These are phyloP conservation scores for Rubia peregrina DNA, from an alignment of 305 asterid genomes.

Conservation along the genomic window DNA sequence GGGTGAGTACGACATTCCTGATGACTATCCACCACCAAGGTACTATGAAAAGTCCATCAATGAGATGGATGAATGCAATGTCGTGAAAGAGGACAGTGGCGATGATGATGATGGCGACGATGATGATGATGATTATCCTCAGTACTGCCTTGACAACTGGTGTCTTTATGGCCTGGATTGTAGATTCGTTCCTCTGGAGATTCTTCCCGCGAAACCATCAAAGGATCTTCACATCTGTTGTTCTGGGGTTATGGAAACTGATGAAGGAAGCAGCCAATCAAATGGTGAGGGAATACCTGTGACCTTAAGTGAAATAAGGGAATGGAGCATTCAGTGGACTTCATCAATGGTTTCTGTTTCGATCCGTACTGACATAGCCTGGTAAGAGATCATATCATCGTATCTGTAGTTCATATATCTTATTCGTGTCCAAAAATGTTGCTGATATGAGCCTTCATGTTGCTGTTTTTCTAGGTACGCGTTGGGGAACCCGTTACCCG, in stretches of 20 bases:
- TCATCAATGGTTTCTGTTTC: constrained; percentile 7
- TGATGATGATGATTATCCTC: constrained; percentile 16
- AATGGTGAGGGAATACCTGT: constrained; percentile 12
- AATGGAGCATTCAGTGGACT: constrained; percentile 17
- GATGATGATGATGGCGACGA: constrained; percentile 13
- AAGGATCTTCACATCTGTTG: constrained; percentile 10
- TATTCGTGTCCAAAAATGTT: not conserved
- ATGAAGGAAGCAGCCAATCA: constrained; percentile 6
- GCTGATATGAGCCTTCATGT: not conserved
- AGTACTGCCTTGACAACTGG: constrained; percentile 14
- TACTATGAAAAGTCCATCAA: not conserved
- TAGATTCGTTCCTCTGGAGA: constrained; percentile 17
- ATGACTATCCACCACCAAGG: constrained; percentile 16
- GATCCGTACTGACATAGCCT: constrained; percentile 18
- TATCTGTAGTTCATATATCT: not conserved
- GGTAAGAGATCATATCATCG: constrained; percentile 10
- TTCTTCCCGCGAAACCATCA: constrained; percentile 10
- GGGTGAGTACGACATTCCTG: constrained; percentile 7
- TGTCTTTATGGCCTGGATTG: constrained; percentile 12
- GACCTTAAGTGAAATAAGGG: constrained; percentile 15
- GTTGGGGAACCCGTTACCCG: constrained; percentile 14
- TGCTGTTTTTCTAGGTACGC: constrained; percentile 11
- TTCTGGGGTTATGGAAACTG: constrained; percentile 13
- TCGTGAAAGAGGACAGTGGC: constrained; percentile 6
- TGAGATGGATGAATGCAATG: constrained; percentile 12